These are phyloP conservation scores for Daedalea quercina DNA, from an alignment of 768 basidiomycete species.

Conservation along the genomic window DNA sequence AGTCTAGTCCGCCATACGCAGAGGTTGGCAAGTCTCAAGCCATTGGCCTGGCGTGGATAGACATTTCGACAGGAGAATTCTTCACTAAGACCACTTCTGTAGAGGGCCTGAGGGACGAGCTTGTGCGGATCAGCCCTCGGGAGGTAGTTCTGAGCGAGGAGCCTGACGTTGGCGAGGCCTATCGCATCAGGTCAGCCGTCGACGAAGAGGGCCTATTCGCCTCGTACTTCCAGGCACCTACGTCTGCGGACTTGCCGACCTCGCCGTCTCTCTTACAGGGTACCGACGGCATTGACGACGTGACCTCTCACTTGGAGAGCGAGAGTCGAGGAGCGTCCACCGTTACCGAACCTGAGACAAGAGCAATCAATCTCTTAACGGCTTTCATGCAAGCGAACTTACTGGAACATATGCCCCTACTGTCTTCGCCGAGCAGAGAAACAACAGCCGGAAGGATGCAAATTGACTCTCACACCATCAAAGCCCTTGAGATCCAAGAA, in stretches of 20 bases:
- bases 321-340: not conserved
- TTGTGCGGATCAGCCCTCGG: slow-evolving; percentile 72
- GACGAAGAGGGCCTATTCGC: slow-evolving; percentile 49
- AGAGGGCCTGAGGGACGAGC: slow-evolving; percentile 66
- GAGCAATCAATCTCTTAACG: slow-evolving; percentile 57
- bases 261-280: not conserved
- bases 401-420: slow-evolving; percentile 69
- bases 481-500: slow-evolving; percentile 82
- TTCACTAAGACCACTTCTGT: slow-evolving; percentile 59
- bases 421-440: slow-evolving; percentile 55
- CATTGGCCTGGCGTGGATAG: slow-evolving; percentile 83
- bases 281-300: slow-evolving; percentile 14
- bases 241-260: not conserved
- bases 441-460: slow-evolving; percentile 60
- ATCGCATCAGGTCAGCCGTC: slow-evolving; percentile 44
- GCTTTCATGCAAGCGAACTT: slow-evolving; percentile 60
- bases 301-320: slow-evolving; percentile 9
- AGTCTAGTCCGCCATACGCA: not conserved
- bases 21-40: not conserved
- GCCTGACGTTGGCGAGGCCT: slow-evolving; percentile 28
- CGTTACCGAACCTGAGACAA: slow-evolving; percentile 37
- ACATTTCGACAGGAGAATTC: slow-evolving; percentile 92
- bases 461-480: slow-evolving; percentile 84
- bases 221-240: slow-evolving; percentile 34
- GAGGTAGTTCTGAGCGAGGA: slow-evolving; percentile 67